A percentile compares a stretch with the other conserved stretches of the same genome.
phyloP scores from a whole-genome alignment of 2,329 filamentous ascomycete genomes.

The Lecanicillium sp. region DNA sequence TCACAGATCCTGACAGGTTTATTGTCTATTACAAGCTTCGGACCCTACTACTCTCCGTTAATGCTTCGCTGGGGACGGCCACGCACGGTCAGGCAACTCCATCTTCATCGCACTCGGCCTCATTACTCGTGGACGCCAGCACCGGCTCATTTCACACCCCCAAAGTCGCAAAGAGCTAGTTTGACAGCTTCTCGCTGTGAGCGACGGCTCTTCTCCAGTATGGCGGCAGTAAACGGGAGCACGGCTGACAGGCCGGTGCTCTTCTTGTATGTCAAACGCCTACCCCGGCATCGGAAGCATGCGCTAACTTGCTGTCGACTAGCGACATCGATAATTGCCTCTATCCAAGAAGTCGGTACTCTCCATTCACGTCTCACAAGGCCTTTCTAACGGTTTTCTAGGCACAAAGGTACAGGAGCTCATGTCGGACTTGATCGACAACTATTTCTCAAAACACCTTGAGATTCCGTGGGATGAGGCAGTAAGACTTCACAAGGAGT shows the following conservation, averaged over 20 bases:
- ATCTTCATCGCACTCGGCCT: no score
- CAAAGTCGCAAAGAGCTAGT: conserved; percentile 6
- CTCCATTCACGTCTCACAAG: not conserved
- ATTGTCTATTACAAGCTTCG: no score
- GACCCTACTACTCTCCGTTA: no score
- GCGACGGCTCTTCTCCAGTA: conserved; percentile 9
- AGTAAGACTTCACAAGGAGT: conserved; percentile 76
- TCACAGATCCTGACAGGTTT: no score
- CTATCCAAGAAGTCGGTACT: conserved; percentile 68
- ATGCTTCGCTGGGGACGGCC: no score
- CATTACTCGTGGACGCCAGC: no score
- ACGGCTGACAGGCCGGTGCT: conserved; percentile 28
- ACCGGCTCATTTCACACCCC: not conserved
- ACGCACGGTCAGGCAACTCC: no score
- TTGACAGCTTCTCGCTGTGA: no score
- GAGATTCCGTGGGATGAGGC: conserved; percentile 69
- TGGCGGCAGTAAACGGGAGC: conserved; percentile 26
- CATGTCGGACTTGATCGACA: conserved; percentile 76
- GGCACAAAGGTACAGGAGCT: conserved; percentile 75
- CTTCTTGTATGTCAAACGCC: conserved; percentile 30
- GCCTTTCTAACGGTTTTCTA: conserved; percentile 18
- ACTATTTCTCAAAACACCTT: conserved; percentile 60
- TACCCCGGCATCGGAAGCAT: not conserved
- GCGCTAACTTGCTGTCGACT: not conserved
- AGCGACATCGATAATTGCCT: conserved; percentile 99